These are phyloP conservation scores for Pelargonium citronellum DNA, from an alignment of 441 rosid species.

Conservation along the genomic window DNA sequence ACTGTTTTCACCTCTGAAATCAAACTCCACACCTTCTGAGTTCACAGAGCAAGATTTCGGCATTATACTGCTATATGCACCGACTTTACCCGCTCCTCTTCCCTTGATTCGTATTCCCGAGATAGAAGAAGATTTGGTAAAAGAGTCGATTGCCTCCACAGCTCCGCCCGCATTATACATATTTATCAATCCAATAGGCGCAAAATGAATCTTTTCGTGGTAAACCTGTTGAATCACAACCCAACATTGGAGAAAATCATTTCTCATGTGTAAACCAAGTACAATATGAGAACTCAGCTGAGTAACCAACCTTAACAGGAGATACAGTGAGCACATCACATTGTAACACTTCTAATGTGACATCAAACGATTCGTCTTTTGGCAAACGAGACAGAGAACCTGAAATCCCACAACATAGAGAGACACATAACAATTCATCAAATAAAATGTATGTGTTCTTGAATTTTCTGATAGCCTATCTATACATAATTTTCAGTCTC, in stretches of 20 bases:
- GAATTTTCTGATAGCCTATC: not conserved
- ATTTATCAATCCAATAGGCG: conserved; percentile 39
- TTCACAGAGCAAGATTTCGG: conserved; percentile 36
- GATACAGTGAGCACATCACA: conserved; percentile 44
- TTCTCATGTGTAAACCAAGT: not conserved
- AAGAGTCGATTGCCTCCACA: conserved; percentile 26
- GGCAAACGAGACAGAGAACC: conserved; percentile 32
- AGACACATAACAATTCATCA: not conserved
- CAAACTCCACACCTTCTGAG: conserved; percentile 20
- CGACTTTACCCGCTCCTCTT: conserved; percentile 41
- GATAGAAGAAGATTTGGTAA: conserved; percentile 11
- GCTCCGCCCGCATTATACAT: conserved; percentile 50
- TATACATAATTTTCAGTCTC: not conserved
- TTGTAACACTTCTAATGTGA: conserved; percentile 33
- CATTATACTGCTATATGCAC: conserved; percentile 38
- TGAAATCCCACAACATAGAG: conserved; percentile 13
- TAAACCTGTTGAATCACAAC: conserved; percentile 28
- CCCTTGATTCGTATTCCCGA: conserved; percentile 30
- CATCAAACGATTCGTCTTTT: conserved; percentile 27
- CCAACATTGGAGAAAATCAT: not conserved
- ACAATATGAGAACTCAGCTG: not conserved
- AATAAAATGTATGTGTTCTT: not conserved
- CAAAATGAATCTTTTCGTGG: conserved; percentile 35
- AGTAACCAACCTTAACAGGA: conserved; percentile 39
- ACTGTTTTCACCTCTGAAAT: conserved; percentile 26